Conservation (phyloP, 208 protist species). For the Trichomonas tenax region DNA sequence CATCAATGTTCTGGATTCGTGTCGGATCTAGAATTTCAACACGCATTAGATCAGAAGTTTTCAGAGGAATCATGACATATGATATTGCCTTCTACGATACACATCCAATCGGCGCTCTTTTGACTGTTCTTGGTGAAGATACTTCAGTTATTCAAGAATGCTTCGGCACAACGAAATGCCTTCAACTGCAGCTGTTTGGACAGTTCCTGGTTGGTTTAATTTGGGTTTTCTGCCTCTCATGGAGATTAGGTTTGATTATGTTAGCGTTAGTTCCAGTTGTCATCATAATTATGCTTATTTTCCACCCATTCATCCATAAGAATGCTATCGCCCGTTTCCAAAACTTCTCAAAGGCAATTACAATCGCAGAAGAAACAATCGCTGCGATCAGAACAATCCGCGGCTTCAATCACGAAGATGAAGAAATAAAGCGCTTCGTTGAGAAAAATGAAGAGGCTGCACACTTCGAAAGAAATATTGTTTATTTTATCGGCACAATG, state of each 20-base stretch:
- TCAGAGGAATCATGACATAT: not conserved
- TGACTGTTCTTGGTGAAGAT: not conserved
- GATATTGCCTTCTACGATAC: not conserved
- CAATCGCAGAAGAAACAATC: not conserved
- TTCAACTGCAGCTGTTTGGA: not conserved
- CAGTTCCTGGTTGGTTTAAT: not conserved
- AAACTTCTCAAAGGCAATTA: not conserved
- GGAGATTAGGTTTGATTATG: not conserved
- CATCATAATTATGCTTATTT: not conserved
- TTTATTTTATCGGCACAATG: not conserved
- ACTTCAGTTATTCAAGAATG: not conserved
- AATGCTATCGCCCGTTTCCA: not conserved
- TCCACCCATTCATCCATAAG: not conserved
- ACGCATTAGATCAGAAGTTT: not conserved
- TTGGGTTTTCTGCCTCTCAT: not conserved
- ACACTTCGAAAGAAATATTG: not conserved
- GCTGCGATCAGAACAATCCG: not conserved
- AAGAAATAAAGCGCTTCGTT: not conserved
- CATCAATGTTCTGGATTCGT: not conserved
- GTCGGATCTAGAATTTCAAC: not conserved
- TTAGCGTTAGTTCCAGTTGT: not conserved
- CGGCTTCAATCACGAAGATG: not conserved
- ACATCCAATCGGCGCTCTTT: not conserved
- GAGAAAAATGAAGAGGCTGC: not conserved
- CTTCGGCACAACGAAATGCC: not conserved